Evolutionary conservation across 2,329 filamentous ascomycete genomes (phyloP).

Genomic region (Aspergillus sp.): DNA sequence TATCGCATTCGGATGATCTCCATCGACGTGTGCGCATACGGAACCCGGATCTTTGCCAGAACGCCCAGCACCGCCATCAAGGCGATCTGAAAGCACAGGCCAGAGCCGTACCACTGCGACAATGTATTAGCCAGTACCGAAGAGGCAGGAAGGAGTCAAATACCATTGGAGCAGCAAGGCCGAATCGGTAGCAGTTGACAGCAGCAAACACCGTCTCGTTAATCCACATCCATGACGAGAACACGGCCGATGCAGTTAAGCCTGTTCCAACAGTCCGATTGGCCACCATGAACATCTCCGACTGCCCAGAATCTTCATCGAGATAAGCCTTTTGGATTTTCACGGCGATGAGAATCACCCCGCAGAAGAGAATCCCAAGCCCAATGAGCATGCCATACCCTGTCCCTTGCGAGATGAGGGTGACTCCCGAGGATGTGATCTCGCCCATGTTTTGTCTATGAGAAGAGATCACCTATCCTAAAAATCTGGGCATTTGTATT

Average conservation of each 20-base stretch:
- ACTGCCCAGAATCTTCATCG: constrained; percentile 36
- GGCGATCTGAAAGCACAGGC: constrained; percentile 49
- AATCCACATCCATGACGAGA: constrained; percentile 42
- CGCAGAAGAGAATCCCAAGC: constrained; percentile 48
- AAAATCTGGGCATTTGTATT: no score
- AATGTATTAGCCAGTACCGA: background rate
- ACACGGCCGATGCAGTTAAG: constrained; percentile 37
- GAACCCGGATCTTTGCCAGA: constrained; percentile 50
- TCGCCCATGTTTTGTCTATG: background rate
- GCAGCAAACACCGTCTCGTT: constrained; percentile 37
- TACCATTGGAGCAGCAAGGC: constrained; percentile 36
- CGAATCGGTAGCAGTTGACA: constrained; percentile 34
- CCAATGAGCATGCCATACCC: constrained; percentile 51
- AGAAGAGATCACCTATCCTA: background rate
- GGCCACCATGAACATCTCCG: constrained; percentile 44
- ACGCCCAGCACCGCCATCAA: constrained; percentile 52
- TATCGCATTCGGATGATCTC: constrained; percentile 52
- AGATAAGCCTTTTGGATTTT: constrained; percentile 42
- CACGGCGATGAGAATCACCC: constrained; percentile 48
- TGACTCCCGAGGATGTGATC: constrained; percentile 5
- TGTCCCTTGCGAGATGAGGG: constrained; percentile 28
- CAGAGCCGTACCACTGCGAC: constrained; percentile 36
- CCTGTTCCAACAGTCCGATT: constrained; percentile 38
- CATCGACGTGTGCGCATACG: constrained; percentile 52
- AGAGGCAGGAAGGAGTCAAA: background rate